Evolutionary conservation across 768 basidiomycete genomes (phyloP), one percentile per base, ranked within the genome.

Genomic region (Favolaschia claudopus): DNA sequence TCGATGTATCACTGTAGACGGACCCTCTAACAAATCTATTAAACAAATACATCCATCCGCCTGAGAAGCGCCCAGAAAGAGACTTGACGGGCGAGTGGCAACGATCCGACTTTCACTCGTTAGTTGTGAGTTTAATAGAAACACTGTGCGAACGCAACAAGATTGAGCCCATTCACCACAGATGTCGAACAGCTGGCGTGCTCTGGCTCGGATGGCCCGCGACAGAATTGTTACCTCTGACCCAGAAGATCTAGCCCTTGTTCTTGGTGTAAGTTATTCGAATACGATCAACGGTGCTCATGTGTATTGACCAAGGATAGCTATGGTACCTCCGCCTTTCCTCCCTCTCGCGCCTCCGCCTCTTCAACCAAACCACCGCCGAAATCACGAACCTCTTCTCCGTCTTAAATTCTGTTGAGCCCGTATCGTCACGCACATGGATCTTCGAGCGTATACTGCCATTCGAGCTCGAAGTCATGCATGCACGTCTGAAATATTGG

Each of bases 171-270:
- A 54, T 56, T 54, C 52, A 36, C 61, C 55, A 65, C 59, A 94
- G 92, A 92, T 92, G 89, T 87, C 89, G 36, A 94, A 95, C 66
- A 92, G 89, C 69, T 95, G 93, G 93, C 82, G 93, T 50, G 85
- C 92, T 1, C 68, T 94, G 52, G 92, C 92, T n/a, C 82, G 78
- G 62, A 92, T 93, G 89, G 91, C 92, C 31, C 83, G 89, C 68
- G 92, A 94, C 70, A 80, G 86, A 29, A 83, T 94, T 51, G 86
- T 93, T 20, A 78, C 81, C 17, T 78, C 89, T 46, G 82, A 89
- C 63, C 90, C 92, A 1, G 86, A 86, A 62, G 89, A 93, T 54
- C 63, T 92, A 43, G 69, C 70, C 9, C 78, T 83, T 58, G 82
- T 93, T 55, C 78, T 94, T 28, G 85, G 84, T 42, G 92, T 92